phyloP scores from a whole-genome alignment of 2,329 filamentous ascomycete genomes.

The Verticillium albo-atrum region DNA sequence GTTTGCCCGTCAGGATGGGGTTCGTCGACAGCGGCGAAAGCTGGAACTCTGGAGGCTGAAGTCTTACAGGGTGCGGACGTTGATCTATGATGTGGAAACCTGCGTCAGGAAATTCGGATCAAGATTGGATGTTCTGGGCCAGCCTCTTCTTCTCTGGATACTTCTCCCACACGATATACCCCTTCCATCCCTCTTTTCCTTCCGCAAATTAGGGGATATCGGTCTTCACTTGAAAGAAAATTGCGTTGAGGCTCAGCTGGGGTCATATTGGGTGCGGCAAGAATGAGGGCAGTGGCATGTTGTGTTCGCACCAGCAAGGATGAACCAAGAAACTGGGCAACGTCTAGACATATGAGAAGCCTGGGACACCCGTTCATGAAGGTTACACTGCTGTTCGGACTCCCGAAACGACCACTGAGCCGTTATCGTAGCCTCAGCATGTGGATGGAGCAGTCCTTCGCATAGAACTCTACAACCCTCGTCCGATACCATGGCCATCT shows the following conservation, averaged over 20 bases:
- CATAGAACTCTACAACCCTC: background rate
- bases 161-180: slow-evolving; percentile 66
- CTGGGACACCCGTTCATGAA: background rate
- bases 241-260: background rate
- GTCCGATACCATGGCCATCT: background rate
- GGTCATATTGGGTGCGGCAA: background rate
- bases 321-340: background rate
- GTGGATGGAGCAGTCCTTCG: background rate
- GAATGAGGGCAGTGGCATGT: too few relatives aligned
- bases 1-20: slow-evolving; percentile 49
- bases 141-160: slow-evolving; percentile 63
- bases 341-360: background rate
- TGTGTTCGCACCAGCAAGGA: background rate
- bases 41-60: slow-evolving; percentile 48
- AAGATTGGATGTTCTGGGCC: slow-evolving; percentile 44
- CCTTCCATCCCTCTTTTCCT: background rate
- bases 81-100: background rate
- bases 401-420: background rate
- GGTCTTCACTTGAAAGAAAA: background rate
- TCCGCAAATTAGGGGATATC: background rate
- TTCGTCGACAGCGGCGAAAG: slow-evolving; percentile 53
- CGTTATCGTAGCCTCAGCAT: background rate
- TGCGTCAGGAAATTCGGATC: background rate
- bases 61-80: slow-evolving; percentile 7
- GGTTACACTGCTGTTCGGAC: background rate